phyloP scores from a whole-genome alignment of 441 rosid genomes.

The Gossypium gossypioides region DNA sequence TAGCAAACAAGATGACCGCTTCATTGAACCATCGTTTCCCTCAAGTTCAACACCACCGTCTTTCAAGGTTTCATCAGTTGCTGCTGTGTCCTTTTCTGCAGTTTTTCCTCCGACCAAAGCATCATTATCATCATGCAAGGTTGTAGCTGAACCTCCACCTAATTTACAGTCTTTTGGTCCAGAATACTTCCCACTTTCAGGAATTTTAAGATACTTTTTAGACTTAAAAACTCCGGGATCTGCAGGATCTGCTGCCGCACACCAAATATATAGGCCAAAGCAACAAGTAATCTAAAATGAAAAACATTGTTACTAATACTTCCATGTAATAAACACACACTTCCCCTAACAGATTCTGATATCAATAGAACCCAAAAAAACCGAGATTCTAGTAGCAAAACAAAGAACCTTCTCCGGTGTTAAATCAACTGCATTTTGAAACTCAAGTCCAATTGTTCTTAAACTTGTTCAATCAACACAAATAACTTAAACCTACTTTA shows the following conservation, averaged over 20 bases:
- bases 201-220: constrained; percentile 64
- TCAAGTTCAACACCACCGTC: constrained; percentile 25
- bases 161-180: constrained; percentile 42
- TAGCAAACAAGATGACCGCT: constrained; percentile 30
- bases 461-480: neutral
- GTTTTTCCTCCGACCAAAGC: constrained; percentile 47
- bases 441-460: neutral
- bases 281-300: constrained; percentile 60
- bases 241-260: constrained; percentile 94
- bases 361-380: neutral
- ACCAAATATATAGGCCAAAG: constrained; percentile 90
- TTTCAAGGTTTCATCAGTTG: constrained; percentile 28
- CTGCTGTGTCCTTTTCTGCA: constrained; percentile 28
- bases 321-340: neutral
- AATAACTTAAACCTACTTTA: constrained; percentile 6
- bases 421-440: neutral
- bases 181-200: constrained; percentile 39
- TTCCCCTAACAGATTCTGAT: neutral
- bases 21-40: constrained; percentile 27
- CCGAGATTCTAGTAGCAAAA: neutral
- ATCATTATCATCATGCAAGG: constrained; percentile 37
- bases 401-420: neutral
- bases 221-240: constrained; percentile 85
- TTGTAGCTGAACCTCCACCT: constrained; percentile 51
- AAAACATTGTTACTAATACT: constrained; percentile 19